Evolutionary conservation across 208 protist genomes (phyloP), one percentile per base, ranked within the genome.

Genomic region (Leishmania aethiopica): DNA sequence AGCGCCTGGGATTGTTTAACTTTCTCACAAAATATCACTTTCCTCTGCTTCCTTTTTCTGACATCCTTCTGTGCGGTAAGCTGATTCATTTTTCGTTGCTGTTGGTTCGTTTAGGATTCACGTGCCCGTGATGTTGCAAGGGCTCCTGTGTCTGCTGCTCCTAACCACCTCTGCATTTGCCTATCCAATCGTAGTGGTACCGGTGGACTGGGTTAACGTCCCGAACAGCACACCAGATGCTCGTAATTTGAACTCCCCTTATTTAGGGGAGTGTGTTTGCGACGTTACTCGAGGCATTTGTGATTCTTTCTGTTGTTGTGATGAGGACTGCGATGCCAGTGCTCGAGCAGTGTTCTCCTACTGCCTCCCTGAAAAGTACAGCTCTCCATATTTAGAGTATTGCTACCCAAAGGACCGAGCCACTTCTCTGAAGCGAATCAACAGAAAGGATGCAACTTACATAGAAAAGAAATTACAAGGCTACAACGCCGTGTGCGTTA

Each of bases 241-340:
- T 17, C 89, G 92, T 0, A 94, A 91, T 83, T 83, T 97, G 53
- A 86, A 93, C 75, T 95, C 92, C n/a, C 90, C 91, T 1, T 94
- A 89, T 88, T 76, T 97, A 37, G 92, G 92, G 17, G 84, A 92
- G 35, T 97, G 91, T 74, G 88, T 95, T 49, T 97, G 94, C 66
- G 91, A 97, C 77, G 55, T 90, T 35, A 95, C 88, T 22, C 87
- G 86, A 77, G 90, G 87, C 15, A 45, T 89, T 11, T 97, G 94
- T 83, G 92, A 96, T 77, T 80, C 88, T 17, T 90, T 94, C 79
- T 97, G 94, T 62, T 97, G 94, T 75, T 95, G 92, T 74, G 94
- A 97, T 72, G 51, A 73, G 4, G 94, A 97, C 74, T 97, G 91
- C 75, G 85, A 80, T 32, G 45, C 73, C 2, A 62, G 67, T 35